These are phyloP conservation scores for Yarrowia deformans DNA, from an alignment of 805 yeast genomes.

Conservation along the genomic window DNA sequence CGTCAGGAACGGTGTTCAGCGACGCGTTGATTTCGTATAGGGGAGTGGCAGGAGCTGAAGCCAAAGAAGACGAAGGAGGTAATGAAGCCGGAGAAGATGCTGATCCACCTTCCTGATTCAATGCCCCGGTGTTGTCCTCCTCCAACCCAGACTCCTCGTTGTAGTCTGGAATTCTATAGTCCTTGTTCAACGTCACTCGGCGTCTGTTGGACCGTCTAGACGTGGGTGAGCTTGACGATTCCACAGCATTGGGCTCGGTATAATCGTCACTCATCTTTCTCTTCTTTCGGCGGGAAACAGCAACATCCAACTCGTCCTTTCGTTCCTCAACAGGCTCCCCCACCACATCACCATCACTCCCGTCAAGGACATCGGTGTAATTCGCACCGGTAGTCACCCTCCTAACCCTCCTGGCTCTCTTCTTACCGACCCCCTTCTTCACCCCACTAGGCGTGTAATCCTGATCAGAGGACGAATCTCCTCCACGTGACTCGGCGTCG, in stretches of 20 bases:
- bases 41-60: no score
- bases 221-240: not conserved
- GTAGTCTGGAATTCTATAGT: conserved; percentile 1
- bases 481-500: not conserved
- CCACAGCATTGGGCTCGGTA: not conserved
- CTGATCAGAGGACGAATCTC: not conserved
- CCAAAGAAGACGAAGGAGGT: no score
- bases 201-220: conserved; percentile 5
- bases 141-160: not conserved
- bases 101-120: no score
- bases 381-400: conserved; percentile 10
- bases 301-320: no score
- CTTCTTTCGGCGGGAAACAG: not conserved
- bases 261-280: not conserved
- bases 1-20: not conserved
- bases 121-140: no score
- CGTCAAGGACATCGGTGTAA: no score
- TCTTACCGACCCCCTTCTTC: not conserved
- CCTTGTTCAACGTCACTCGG: conserved; percentile 17
- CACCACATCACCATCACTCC: not conserved
- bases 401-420: not conserved
- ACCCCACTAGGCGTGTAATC: conserved; percentile 7
- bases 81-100: no score
- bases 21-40: not conserved
- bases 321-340: not conserved